A percentile compares a stretch with the other conserved stretches of the same genome.
These are phyloP conservation scores for Akebia trifoliata DNA, from an alignment of 164 flowering plant species.

Conservation along the genomic window DNA sequence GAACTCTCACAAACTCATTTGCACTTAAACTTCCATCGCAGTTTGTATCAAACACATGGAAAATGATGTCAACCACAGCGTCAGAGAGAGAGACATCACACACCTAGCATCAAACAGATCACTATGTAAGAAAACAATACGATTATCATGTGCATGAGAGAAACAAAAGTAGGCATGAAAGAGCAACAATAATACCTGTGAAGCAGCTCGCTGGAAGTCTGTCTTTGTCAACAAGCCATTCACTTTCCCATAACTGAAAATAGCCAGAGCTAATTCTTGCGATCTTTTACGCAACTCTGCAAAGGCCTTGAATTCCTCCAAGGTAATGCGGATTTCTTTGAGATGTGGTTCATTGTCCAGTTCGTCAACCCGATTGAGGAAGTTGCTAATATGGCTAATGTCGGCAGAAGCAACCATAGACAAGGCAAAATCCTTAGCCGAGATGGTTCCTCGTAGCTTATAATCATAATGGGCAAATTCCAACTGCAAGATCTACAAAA, in stretches of 20 bases:
- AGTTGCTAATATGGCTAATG: slow-evolving; percentile 50
- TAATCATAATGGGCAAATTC: slow-evolving; percentile 91
- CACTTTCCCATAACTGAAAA: slow-evolving; percentile 73
- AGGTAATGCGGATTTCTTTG: slow-evolving; percentile 43
- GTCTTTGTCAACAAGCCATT: slow-evolving; percentile 62
- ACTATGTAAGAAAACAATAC: slow-evolving; percentile 1
- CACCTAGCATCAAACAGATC: slow-evolving; percentile 40
- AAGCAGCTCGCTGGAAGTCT: slow-evolving; percentile 86
- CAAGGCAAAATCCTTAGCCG: slow-evolving; percentile 88
- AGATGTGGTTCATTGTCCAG: slow-evolving; percentile 44
- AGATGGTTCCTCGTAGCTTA: slow-evolving; percentile 60
- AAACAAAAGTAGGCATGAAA: neutral
- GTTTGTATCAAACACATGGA: slow-evolving; percentile 72
- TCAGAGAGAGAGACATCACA: slow-evolving; percentile 65
- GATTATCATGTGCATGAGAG: neutral
- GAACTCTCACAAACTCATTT: slow-evolving; percentile 71
- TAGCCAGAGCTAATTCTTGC: slow-evolving; percentile 67
- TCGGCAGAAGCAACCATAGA: slow-evolving; percentile 98
- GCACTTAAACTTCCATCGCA: slow-evolving; percentile 67
- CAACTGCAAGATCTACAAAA: slow-evolving; percentile 59
- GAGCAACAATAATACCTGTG: slow-evolving; percentile 43
- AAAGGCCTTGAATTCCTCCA: slow-evolving; percentile 75
- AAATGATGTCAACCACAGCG: slow-evolving; percentile 64
- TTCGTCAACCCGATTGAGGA: slow-evolving; percentile 68
- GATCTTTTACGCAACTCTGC: slow-evolving; percentile 67